Conservation (phyloP, 495 filamentous ascomycete genomes). For the Extremus antarcticus region DNA sequence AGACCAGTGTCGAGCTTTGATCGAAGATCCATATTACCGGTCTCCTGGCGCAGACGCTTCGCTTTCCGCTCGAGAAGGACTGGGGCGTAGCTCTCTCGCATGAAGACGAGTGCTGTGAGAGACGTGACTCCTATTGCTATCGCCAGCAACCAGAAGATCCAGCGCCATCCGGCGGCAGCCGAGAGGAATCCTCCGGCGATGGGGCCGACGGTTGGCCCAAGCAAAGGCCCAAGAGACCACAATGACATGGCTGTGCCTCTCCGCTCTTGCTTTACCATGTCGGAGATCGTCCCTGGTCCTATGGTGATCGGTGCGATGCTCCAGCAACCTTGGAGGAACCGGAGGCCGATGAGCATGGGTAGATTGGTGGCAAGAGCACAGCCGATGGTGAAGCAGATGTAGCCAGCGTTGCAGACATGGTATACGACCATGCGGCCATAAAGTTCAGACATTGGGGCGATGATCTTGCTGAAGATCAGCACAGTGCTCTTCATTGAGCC, state of each 20-base stretch:
- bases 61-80: slow-evolving; percentile 27
- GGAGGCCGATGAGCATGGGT: slow-evolving; percentile 37
- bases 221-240: slow-evolving; percentile 37
- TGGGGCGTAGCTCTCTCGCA: slow-evolving; percentile 25
- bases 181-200: slow-evolving; percentile 35
- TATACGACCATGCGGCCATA: slow-evolving; percentile 45
- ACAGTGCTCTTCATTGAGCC: neutral
- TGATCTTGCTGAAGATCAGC: slow-evolving; percentile 36
- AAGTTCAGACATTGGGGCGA: slow-evolving; percentile 54
- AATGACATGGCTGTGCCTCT: slow-evolving; percentile 38
- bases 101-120: neutral
- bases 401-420: slow-evolving; percentile 36
- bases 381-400: slow-evolving; percentile 37
- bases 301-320: slow-evolving; percentile 36
- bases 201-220: slow-evolving; percentile 20
- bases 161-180: slow-evolving; percentile 28
- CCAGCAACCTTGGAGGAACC: slow-evolving; percentile 36
- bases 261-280: slow-evolving; percentile 34
- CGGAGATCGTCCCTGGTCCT: slow-evolving; percentile 39
- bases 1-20: slow-evolving; percentile 28
- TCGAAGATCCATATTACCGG: slow-evolving; percentile 25
- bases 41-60: slow-evolving; percentile 21
- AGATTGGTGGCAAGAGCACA: slow-evolving; percentile 35
- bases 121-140: slow-evolving; percentile 21
- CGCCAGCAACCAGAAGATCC: slow-evolving; percentile 28